Percentiles rank a stretch among this genome's conserved stretches.
Conservation (phyloP, 352 stramenopile genomes). For the Globisporangium recalcitrans region DNA sequence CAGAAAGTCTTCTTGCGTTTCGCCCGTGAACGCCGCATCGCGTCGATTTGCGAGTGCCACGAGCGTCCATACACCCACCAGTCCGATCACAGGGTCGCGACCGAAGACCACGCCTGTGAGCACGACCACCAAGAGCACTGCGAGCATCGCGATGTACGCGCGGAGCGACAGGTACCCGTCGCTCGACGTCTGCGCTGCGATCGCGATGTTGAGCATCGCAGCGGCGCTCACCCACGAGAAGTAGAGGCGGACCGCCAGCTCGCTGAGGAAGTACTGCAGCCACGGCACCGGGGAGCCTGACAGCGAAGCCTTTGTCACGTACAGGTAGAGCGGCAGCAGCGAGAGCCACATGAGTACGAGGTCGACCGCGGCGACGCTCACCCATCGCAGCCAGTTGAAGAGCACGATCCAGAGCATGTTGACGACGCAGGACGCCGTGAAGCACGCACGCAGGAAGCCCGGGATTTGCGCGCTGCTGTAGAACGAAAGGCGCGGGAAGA, state of each 20-base stretch:
- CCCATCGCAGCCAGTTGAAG: slow-evolving; percentile 25
- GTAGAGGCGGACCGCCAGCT: slow-evolving; percentile 57
- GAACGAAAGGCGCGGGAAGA: slow-evolving; percentile 17
- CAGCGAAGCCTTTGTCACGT: slow-evolving; percentile 34
- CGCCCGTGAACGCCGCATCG: slow-evolving; percentile 18
- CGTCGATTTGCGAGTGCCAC: slow-evolving; percentile 43
- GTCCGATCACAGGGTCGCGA: slow-evolving; percentile 44
- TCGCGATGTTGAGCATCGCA: slow-evolving; percentile 45
- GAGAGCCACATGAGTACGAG: slow-evolving; percentile 54
- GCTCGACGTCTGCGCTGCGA: slow-evolving; percentile 32
- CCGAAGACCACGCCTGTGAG: slow-evolving; percentile 38
- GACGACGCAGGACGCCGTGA: slow-evolving; percentile 14
- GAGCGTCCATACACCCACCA: slow-evolving; percentile 48
- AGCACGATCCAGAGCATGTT: slow-evolving; percentile 20
- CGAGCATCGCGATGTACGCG: slow-evolving; percentile 40
- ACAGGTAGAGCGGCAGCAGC: slow-evolving; percentile 58
- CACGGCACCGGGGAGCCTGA: slow-evolving; percentile 30
- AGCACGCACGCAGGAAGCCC: slow-evolving; percentile 15
- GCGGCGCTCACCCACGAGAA: slow-evolving; percentile 61
- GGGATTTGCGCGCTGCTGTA: slow-evolving; percentile 11
- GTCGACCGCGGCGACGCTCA: slow-evolving; percentile 33
- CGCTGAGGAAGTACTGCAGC: slow-evolving; percentile 48
- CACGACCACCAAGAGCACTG: slow-evolving; percentile 32
- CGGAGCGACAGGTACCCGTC: slow-evolving; percentile 35
- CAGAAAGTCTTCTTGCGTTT: slow-evolving; percentile 22